These are phyloP conservation scores for Themeda triandra DNA, from an alignment of 176 grass and related monocot species.

Conservation along the genomic window DNA sequence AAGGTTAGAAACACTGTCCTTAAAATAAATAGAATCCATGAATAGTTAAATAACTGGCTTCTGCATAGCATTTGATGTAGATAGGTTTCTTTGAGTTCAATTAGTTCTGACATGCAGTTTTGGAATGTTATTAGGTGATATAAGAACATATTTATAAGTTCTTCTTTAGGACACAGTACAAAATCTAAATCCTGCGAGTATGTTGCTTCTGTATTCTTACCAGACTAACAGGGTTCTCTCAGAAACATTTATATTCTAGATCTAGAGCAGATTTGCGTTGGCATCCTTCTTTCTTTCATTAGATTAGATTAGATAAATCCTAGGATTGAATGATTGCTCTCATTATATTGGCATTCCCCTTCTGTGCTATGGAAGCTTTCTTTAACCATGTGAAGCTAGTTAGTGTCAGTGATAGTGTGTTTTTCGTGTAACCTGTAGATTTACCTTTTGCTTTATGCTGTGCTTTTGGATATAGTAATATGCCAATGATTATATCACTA, in stretches of 20 bases:
- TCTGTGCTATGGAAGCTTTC: neutral
- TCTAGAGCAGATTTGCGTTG: neutral
- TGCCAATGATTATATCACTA: neutral
- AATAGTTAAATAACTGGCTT: neutral
- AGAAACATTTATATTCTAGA: neutral
- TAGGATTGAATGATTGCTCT: neutral
- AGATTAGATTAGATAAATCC: neutral
- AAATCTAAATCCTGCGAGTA: slow-evolving; percentile 10
- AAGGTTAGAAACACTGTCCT: neutral
- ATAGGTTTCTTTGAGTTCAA: neutral
- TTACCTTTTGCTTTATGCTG: slow-evolving; percentile 8
- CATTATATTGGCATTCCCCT: neutral
- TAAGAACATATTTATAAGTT: neutral
- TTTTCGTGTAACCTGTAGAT: neutral
- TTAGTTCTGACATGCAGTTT: neutral
- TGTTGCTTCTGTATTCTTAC: slow-evolving; percentile 4
- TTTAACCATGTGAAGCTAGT: neutral
- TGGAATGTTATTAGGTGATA: neutral
- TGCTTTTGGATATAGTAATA: slow-evolving; percentile 8
- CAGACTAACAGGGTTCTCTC: neutral
- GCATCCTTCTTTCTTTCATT: neutral
- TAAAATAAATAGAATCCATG: neutral
- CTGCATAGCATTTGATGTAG: neutral
- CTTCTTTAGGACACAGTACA: neutral
- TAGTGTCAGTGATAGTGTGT: neutral